Evolutionary conservation across 2,329 filamentous ascomycete genomes (phyloP).

Genomic region (Exophiala alcalophila): DNA sequence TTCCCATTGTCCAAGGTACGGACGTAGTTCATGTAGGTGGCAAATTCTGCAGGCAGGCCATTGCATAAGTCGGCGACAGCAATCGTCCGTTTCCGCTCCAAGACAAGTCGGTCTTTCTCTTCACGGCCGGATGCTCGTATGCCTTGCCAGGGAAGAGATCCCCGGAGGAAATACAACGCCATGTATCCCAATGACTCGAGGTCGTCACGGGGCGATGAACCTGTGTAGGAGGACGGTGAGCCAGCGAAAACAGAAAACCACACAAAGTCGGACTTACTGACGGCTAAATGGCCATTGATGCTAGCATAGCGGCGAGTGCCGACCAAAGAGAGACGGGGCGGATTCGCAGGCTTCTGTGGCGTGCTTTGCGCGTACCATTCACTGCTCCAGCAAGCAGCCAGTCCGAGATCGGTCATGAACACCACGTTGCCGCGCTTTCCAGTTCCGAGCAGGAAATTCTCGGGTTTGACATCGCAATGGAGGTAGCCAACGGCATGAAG

Average conservation of each 20-base stretch:
- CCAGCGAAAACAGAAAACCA: constrained; percentile 15
- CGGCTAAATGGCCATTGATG: constrained; percentile 27
- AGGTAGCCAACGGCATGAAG: constrained; percentile 30
- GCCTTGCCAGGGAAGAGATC: constrained; percentile 68
- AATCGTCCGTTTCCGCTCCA: constrained; percentile 30
- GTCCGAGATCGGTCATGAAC: constrained; percentile 33
- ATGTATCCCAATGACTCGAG: constrained; percentile 59
- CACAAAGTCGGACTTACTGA: constrained; percentile 21
- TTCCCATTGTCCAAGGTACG: constrained; percentile 19
- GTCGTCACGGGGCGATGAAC: constrained; percentile 13
- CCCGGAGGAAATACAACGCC: constrained; percentile 72
- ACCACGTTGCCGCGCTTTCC: constrained; percentile 32
- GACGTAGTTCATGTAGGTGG: constrained; percentile 26
- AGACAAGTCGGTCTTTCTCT: constrained; percentile 15
- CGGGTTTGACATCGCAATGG: constrained; percentile 35
- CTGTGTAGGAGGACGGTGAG: constrained; percentile 10
- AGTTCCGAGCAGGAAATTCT: constrained; percentile 33
- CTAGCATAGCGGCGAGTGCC: constrained; percentile 30
- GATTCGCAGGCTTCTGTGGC: constrained; percentile 11
- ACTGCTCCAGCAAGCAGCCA: no score
- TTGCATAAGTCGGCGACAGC: constrained; percentile 27
- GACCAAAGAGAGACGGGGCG: constrained; percentile 18
- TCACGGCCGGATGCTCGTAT: constrained; percentile 51
- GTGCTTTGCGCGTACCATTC: no score
- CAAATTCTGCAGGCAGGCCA: constrained; percentile 28